Percentiles rank a stretch among this genome's conserved stretches.
These are phyloP conservation scores for Metschnikowia rubicola DNA, from an alignment of 805 yeast genomes.

Conservation along the genomic window DNA sequence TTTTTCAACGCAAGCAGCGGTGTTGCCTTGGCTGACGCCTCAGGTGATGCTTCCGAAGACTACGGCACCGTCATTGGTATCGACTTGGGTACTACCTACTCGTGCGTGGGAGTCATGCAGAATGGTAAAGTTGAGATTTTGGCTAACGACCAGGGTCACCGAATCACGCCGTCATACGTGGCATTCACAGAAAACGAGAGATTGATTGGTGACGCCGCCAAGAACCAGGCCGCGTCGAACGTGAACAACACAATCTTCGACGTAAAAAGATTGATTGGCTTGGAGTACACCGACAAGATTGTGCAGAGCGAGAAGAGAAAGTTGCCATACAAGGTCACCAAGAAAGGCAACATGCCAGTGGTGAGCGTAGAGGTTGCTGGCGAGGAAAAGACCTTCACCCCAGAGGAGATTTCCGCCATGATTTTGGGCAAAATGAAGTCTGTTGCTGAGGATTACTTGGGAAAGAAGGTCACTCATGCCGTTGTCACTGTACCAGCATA, in stretches of 20 bases:
- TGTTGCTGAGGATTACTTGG: slow-evolving; percentile 22
- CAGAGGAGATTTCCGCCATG: slow-evolving; percentile 95
- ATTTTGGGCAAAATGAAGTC: slow-evolving; percentile 79
- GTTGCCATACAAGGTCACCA: slow-evolving; percentile 77
- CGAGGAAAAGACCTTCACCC: slow-evolving; percentile 83
- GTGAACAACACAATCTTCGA: slow-evolving; percentile 88
- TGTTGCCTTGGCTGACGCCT: slow-evolving; percentile 21
- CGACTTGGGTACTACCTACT: slow-evolving; percentile 93
- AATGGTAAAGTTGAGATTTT: slow-evolving; percentile 92
- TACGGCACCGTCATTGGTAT: slow-evolving; percentile 84
- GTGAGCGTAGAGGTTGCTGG: slow-evolving; percentile 80
- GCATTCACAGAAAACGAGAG: slow-evolving; percentile 93
- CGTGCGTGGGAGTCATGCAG: slow-evolving; percentile 93
- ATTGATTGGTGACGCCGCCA: slow-evolving; percentile 94
- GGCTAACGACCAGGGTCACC: slow-evolving; percentile 98
- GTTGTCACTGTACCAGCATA: slow-evolving; percentile 23
- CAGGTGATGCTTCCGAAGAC: slow-evolving; percentile 31
- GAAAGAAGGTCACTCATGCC: slow-evolving; percentile 22
- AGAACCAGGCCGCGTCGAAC: slow-evolving; percentile 95
- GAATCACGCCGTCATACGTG: slow-evolving; percentile 95
- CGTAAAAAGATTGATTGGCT: slow-evolving; percentile 91
- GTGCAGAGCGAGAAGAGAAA: slow-evolving; percentile 69
- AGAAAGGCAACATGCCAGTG: slow-evolving; percentile 73
- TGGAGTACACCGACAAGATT: slow-evolving; percentile 43
- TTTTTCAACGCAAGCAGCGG: slow-evolving; percentile 24